Conservation (phyloP, 2,329 filamentous ascomycete species). For the Exophiala sp. region DNA sequence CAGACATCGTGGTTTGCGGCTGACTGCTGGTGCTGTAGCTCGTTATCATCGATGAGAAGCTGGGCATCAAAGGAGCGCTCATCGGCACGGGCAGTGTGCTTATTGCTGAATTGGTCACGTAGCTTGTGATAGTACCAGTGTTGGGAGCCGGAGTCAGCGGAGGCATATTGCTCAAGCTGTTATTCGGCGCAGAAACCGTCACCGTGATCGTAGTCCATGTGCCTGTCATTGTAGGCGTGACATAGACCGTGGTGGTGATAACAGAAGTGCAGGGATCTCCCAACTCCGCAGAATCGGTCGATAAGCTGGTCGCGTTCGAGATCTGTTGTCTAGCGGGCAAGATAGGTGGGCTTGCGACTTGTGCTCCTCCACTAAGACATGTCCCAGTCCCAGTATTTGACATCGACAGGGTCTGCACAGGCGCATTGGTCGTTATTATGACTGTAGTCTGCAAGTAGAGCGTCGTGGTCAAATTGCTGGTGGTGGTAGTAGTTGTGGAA, state of each 20-base stretch:
- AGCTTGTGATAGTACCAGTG: background rate
- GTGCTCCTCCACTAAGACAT: too few relatives aligned
- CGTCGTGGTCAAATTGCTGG: background rate
- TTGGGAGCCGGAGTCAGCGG: background rate
- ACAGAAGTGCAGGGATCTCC: background rate
- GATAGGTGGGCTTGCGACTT: too few relatives aligned
- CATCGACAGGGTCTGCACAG: background rate
- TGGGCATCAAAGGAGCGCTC: too few relatives aligned
- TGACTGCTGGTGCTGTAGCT: too few relatives aligned
- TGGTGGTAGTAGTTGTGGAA: background rate
- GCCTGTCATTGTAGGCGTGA: background rate
- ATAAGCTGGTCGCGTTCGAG: background rate
- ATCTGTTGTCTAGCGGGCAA: too few relatives aligned
- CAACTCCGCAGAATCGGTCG: too few relatives aligned
- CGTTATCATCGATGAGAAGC: too few relatives aligned
- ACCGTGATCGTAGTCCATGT: background rate
- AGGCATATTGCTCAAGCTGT: background rate
- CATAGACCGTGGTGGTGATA: conserved; percentile 4
- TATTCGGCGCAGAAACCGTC: background rate
- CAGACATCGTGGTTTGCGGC: too few relatives aligned
- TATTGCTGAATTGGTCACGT: too few relatives aligned
- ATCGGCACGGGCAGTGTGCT: too few relatives aligned
- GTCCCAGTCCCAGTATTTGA: too few relatives aligned
- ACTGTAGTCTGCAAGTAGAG: background rate
- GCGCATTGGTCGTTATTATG: background rate